A percentile compares a stretch with the other conserved stretches of the same genome.
Conservation (phyloP, 495 filamentous ascomycete genomes). For the Xylaria nigripes region DNA sequence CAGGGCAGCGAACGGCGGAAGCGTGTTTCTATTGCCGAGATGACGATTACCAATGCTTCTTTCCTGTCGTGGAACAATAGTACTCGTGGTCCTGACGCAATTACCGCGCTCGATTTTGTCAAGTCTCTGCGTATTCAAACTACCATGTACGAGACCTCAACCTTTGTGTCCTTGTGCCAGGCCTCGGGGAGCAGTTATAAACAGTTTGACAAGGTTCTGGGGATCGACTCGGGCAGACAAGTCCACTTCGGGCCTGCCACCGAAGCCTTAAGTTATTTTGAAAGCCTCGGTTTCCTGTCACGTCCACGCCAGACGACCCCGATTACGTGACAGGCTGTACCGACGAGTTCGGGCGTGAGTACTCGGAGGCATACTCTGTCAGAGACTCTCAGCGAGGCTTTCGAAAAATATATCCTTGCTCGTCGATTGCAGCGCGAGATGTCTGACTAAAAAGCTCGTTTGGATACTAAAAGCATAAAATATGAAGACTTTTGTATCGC, state of each 20-base stretch:
- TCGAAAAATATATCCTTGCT: constrained; percentile 53
- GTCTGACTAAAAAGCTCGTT: constrained; percentile 50
- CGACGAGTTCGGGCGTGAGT: constrained; percentile 73
- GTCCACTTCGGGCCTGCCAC: constrained; percentile 70
- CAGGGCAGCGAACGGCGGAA: constrained; percentile 81
- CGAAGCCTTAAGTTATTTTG: constrained; percentile 71
- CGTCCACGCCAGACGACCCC: constrained; percentile 78
- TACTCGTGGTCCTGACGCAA: constrained; percentile 75
- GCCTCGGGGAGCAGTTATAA: constrained; percentile 78
- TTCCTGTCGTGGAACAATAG: constrained; percentile 78
- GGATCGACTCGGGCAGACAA: constrained; percentile 70
- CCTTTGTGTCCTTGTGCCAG: constrained; percentile 76
- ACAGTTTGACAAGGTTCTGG: constrained; percentile 80
- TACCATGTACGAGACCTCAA: constrained; percentile 69
- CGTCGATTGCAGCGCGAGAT: constrained; percentile 57
- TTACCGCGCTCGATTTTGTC: constrained; percentile 64
- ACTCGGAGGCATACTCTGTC: constrained; percentile 52
- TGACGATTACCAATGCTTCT: constrained; percentile 64
- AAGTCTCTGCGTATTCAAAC: constrained; percentile 72
- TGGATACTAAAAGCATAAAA: constrained; percentile 46
- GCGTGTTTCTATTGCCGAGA: constrained; percentile 63
- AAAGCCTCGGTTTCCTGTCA: constrained; percentile 67
- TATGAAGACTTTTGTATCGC: constrained; percentile 72
- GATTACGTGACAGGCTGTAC: constrained; percentile 83
- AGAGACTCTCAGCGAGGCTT: constrained; percentile 56